Base-by-base conservation (phyloP, 2,329 filamentous ascomycete species). In the Ophiostoma piceae region DNA sequence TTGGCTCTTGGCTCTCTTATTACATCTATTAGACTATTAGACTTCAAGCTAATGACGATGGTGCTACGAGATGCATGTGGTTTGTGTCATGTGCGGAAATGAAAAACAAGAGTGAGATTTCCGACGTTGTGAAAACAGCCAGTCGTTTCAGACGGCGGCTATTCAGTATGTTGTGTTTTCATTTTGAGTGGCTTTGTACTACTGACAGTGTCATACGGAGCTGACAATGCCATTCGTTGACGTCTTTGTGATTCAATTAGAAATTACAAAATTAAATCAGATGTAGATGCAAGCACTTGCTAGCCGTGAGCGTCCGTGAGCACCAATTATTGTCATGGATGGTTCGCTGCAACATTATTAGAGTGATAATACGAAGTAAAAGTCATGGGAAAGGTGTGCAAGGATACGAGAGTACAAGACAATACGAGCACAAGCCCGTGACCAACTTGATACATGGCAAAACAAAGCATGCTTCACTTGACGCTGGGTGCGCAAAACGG, bases 21-120 rank as follows among this genome's bases (percentile, higher is more conserved):
- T 19, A 47, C 19, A 47, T 7, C 19, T 19, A 47, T n/a, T 47
- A 47, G 11, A 8, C 35, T 35, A 5, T 16, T 47, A 19, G 19
- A 47, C 35, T 35, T 35, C 8, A n/a, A 47, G 43, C 43, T 57
- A 26, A 57, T 26, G 57, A 35, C 57, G 57, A 32, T 32, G 57
- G 14, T 32, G 26, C 26, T 16, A 62, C n/a, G 22, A 57, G 26
- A 62, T 62, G 57, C 62, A 66, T 39, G 35, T 41, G 62, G 62
- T 32, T 66, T 66, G 62, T 39, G 62, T 66, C 62, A 67, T 67
- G 41, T 67, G 41, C 65, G 22, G 65, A 67, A 67, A 67, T 67
- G 65, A 51, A 57, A n/a, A 39, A 11, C 22, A 47, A 22, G 32
- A 5, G 22, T 26, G 51, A 26, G 51, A 47, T 47, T 19, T 47